Conservation (phyloP, 805 yeast species). For the Starmerella tilneyi region DNA sequence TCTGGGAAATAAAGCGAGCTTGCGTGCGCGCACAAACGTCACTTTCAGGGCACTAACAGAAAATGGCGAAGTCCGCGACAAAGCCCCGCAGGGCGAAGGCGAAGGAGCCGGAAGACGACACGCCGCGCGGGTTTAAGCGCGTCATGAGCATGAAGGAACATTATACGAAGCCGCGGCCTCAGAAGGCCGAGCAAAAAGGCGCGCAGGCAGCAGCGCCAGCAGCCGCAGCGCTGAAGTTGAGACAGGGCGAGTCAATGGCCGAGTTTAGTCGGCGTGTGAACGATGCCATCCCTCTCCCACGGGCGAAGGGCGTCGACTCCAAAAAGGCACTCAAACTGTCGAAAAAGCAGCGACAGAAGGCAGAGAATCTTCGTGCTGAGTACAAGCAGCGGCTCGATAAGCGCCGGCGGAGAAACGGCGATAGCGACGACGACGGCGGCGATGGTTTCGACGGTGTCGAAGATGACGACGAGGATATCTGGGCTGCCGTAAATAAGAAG, state of each 20-base stretch:
- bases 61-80: not conserved
- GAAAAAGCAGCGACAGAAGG: slow-evolving; percentile 25
- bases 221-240: slow-evolving; percentile 10
- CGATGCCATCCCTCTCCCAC: slow-evolving; percentile 34
- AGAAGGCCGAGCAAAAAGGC: slow-evolving; percentile 21
- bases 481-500: slow-evolving; percentile 31
- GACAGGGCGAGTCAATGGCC: slow-evolving; percentile 33
- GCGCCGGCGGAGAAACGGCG: slow-evolving; percentile 19
- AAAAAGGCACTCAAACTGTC: slow-evolving; percentile 26
- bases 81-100: slow-evolving; percentile 11
- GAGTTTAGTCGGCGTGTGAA: slow-evolving; percentile 36
- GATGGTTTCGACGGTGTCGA: slow-evolving; percentile 23
- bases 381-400: slow-evolving; percentile 21
- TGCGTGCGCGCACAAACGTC: too few relatives aligned
- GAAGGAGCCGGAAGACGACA: slow-evolving; percentile 27
- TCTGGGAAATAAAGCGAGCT: too few relatives aligned
- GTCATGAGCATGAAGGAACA: slow-evolving; percentile 25
- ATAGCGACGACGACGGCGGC: slow-evolving; percentile 23
- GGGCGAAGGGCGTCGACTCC: slow-evolving; percentile 30
- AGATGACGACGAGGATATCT: slow-evolving; percentile 37
- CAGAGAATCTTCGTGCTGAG: slow-evolving; percentile 25
- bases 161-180: slow-evolving; percentile 4
- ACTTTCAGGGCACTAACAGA: too few relatives aligned
- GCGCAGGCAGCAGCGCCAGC: not conserved
- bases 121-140: slow-evolving; percentile 31